Conservation (phyloP, 106 monocot species). For the Dendrobium chrysotoxum region DNA sequence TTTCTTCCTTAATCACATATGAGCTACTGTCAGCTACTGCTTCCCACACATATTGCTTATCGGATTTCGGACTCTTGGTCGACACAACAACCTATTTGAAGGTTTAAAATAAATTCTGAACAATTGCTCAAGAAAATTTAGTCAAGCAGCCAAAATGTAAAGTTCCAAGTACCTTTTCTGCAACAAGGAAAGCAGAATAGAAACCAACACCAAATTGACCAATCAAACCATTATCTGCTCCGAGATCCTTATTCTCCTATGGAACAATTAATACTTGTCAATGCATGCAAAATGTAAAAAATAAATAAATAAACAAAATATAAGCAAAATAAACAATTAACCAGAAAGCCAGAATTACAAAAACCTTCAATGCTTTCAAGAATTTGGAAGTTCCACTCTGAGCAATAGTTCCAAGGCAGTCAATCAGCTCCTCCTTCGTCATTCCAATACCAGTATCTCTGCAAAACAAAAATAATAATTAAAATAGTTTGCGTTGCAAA, state of each 20-base stretch:
- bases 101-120: neutral
- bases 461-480: neutral
- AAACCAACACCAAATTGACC: slow-evolving; percentile 99
- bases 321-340: slow-evolving; percentile 2
- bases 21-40: slow-evolving; percentile 89
- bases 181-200: slow-evolving; percentile 98
- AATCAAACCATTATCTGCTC: slow-evolving; percentile 89
- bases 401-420: slow-evolving; percentile 98
- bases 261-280: neutral
- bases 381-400: slow-evolving; percentile 98
- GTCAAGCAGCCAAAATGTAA: neutral
- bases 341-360: neutral
- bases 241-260: slow-evolving; percentile 93
- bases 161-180: slow-evolving; percentile 53
- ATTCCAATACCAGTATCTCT: slow-evolving; percentile 99
- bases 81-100: slow-evolving; percentile 75
- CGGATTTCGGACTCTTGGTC: slow-evolving; percentile 94
- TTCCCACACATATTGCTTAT: slow-evolving; percentile 98
- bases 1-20: slow-evolving; percentile 85
- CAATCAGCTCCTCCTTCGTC: slow-evolving; percentile 91
- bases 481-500: neutral
- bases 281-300: neutral
- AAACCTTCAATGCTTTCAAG: slow-evolving; percentile 84
- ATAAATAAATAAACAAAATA: neutral
- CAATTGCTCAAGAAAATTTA: neutral